Evolutionary conservation across 2,329 filamentous ascomycete species (phyloP).

Genomic region (Sporothrix brunneoviolacea): DNA sequence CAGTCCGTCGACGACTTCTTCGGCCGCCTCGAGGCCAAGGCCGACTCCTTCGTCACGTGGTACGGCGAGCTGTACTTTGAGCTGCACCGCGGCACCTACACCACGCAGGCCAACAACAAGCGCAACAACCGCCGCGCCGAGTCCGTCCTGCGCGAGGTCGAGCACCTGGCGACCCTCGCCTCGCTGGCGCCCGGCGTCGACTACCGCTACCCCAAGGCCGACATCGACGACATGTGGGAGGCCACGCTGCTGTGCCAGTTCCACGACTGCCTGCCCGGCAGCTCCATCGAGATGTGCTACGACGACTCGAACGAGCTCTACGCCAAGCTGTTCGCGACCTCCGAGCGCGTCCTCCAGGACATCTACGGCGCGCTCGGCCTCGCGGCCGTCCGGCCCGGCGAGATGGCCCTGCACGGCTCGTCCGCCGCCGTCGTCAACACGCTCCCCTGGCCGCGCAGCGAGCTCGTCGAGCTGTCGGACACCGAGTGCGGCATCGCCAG

Average conservation of each 20-base stretch:
- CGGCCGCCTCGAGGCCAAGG: constrained; percentile 73
- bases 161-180: constrained; percentile 79
- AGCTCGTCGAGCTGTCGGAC: constrained; percentile 60
- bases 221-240: constrained; percentile 97
- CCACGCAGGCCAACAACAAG: constrained; percentile 96
- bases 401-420: constrained; percentile 24
- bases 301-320: constrained; percentile 91
- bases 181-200: constrained; percentile 58
- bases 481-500: constrained; percentile 48
- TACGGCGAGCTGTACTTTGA: constrained; percentile 98
- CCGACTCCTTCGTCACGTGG: constrained; percentile 80
- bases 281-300: constrained; percentile 96
- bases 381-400: constrained; percentile 47
- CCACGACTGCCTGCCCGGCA: constrained; percentile 93
- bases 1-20: constrained; percentile 93
- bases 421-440: constrained; percentile 56
- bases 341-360: constrained; percentile 63
- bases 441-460: constrained; percentile 74
- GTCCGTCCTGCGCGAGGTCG: constrained; percentile 76
- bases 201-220: constrained; percentile 87
- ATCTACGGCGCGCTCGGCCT: constrained; percentile 63
- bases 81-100: constrained; percentile 93
- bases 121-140: constrained; percentile 85
- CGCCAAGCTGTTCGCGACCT: constrained; percentile 71
- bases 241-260: constrained; percentile 87